A percentile compares a stretch with the other conserved stretches of the same genome.
These are phyloP conservation scores for Leccinum boreale DNA, from an alignment of 768 basidiomycete genomes.

Conservation along the genomic window DNA sequence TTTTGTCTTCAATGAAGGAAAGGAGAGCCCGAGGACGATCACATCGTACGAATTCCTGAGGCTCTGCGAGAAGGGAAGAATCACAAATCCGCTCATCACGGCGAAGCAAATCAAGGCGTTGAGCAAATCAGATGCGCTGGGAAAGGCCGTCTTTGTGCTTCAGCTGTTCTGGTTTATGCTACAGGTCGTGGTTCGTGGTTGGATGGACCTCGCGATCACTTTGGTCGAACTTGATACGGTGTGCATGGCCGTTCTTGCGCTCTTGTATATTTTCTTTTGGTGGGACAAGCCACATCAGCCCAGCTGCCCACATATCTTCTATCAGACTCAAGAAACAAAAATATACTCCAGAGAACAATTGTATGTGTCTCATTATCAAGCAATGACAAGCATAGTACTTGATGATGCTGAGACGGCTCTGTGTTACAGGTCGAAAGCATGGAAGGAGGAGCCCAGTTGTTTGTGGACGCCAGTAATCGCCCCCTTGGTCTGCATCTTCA, in stretches of 20 bases:
- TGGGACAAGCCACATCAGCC: not conserved
- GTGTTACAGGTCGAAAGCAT: not conserved
- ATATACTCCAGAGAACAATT: not conserved
- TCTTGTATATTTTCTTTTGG: not conserved
- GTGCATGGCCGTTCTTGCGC: not conserved
- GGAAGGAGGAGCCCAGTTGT: not conserved
- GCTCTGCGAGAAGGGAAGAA: not conserved
- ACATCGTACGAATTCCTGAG: not conserved
- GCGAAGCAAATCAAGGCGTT: not conserved
- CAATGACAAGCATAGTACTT: not conserved
- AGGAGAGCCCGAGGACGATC: not conserved
- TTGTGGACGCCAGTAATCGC: not conserved
- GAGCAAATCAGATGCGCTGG: not conserved
- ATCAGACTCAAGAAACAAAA: not conserved
- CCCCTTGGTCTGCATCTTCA: not conserved
- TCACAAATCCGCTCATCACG: not conserved
- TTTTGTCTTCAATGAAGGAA: not conserved
- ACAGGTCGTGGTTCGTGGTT: not conserved
- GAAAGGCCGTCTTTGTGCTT: not conserved
- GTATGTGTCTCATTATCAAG: not conserved
- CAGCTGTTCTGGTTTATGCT: not conserved
- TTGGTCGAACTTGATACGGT: conserved; percentile 3
- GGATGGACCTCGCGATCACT: not conserved
- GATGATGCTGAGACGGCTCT: not conserved
- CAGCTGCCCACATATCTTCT: not conserved